Evolutionary conservation across 768 basidiomycete genomes (phyloP).

Genomic region (Calocybe cyanea): DNA sequence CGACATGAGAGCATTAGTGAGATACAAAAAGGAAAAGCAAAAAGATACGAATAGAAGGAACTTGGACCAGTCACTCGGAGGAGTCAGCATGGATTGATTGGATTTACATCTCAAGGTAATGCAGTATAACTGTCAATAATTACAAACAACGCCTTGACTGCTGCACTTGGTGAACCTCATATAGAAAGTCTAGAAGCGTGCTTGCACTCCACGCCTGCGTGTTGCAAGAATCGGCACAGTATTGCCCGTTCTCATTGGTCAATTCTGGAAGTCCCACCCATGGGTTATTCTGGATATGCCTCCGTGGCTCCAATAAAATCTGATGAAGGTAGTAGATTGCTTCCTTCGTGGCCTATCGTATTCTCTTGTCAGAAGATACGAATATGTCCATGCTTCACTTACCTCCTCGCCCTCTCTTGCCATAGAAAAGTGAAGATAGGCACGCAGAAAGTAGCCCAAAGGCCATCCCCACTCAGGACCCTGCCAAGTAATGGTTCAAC

Average conservation of each 20-base stretch:
- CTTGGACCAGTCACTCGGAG: too few relatives aligned
- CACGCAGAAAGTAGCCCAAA: constrained; percentile 90
- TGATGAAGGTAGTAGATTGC: constrained; percentile 81
- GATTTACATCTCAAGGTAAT: constrained; percentile 12
- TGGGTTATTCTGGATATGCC: constrained; percentile 72
- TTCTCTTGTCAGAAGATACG: constrained; percentile 5
- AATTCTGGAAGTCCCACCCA: constrained; percentile 96
- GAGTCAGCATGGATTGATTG: too few relatives aligned
- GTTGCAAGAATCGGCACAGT: constrained; percentile 84
- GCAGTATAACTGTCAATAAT: constrained; percentile 7
- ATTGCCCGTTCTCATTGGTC: constrained; percentile 79
- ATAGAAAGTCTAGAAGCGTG: constrained; percentile 85
- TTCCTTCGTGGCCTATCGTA: constrained; percentile 53
- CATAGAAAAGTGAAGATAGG: constrained; percentile 87
- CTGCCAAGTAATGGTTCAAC: constrained; percentile 35
- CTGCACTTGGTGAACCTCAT: constrained; percentile 53
- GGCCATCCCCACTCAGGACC: constrained; percentile 97
- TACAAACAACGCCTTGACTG: background rate
- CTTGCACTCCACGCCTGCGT: constrained; percentile 98
- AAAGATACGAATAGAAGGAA: constrained; percentile 8
- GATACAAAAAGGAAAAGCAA: constrained; percentile 21
- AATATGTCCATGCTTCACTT: constrained; percentile 20
- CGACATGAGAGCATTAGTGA: constrained; percentile 52
- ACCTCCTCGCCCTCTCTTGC: constrained; percentile 67
- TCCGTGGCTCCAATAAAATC: constrained; percentile 64